Conservation (phyloP, 495 filamentous ascomycete genomes). For the Trichocladium uniseriatum region DNA sequence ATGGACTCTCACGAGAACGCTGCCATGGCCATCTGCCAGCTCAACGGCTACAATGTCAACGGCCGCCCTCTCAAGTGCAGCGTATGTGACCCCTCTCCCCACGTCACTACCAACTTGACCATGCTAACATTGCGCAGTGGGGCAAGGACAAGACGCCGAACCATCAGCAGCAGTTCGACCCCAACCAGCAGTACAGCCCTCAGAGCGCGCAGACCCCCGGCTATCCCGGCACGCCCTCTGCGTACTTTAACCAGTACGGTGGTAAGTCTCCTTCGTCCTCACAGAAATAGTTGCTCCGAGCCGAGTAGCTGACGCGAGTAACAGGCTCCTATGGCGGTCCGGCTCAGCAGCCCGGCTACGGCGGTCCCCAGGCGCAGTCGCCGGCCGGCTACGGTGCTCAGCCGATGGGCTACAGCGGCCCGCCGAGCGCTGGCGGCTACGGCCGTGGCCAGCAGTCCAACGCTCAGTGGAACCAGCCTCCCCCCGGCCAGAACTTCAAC, state of each 20-base stretch:
- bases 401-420: slow-evolving; percentile 48
- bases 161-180: slow-evolving; percentile 66
- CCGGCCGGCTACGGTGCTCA: slow-evolving; percentile 55
- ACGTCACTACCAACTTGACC: background rate
- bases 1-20: slow-evolving; percentile 99
- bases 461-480: slow-evolving; percentile 62
- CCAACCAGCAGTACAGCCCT: slow-evolving; percentile 67
- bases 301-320: slow-evolving; percentile 21
- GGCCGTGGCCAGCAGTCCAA: slow-evolving; percentile 71
- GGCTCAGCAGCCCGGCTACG: slow-evolving; percentile 44
- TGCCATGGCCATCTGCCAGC: slow-evolving; percentile 94
- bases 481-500: slow-evolving; percentile 47
- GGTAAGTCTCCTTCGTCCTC: slow-evolving; percentile 46
- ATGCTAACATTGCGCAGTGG: slow-evolving; percentile 56
- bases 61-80: slow-evolving; percentile 97
- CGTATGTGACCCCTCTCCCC: slow-evolving; percentile 37
- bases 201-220: slow-evolving; percentile 46
- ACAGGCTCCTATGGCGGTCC: slow-evolving; percentile 37
- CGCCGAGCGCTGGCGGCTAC: slow-evolving; percentile 71
- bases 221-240: slow-evolving; percentile 63
- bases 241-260: slow-evolving; percentile 92
- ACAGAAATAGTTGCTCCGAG: background rate
- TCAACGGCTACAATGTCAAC: slow-evolving; percentile 96
- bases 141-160: slow-evolving; percentile 96
- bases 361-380: slow-evolving; percentile 46